phyloP scores from a whole-genome alignment of 441 rosid genomes.

The Jatropha multifida region DNA sequence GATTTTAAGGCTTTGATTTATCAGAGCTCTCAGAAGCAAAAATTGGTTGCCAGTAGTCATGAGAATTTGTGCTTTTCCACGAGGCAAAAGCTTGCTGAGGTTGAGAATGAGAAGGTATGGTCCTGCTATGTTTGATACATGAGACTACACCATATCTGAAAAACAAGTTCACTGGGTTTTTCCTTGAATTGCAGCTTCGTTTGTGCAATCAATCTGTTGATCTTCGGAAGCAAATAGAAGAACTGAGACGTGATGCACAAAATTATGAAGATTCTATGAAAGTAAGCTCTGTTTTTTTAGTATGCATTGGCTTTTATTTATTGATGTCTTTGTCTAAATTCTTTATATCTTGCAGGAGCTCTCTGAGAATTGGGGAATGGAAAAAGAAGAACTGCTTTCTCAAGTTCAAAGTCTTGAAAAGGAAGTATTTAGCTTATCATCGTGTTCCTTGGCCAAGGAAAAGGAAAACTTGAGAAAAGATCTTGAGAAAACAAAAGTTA shows the following conservation, averaged over 20 bases:
- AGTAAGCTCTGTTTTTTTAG: conserved; percentile 34
- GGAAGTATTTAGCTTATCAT: conserved; percentile 62
- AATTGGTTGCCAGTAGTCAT: conserved; percentile 39
- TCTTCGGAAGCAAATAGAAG: conserved; percentile 55
- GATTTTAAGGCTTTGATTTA: conserved; percentile 50
- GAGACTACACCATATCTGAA: background rate
- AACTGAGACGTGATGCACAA: conserved; percentile 43
- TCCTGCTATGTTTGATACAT: background rate
- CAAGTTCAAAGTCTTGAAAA: conserved; percentile 69
- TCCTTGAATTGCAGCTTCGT: conserved; percentile 41
- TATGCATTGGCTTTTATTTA: conserved; percentile 8
- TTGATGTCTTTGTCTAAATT: conserved; percentile 24
- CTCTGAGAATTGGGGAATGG: conserved; percentile 51
- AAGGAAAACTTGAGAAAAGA: conserved; percentile 81
- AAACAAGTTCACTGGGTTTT: background rate
- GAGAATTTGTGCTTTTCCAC: conserved; percentile 39
- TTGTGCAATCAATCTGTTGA: conserved; percentile 43
- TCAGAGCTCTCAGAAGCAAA: conserved; percentile 52
- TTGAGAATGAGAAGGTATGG: conserved; percentile 72
- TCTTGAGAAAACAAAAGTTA: conserved; percentile 73
- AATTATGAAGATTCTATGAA: conserved; percentile 47
- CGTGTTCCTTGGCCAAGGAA: conserved; percentile 69
- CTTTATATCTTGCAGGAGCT: conserved; percentile 46
- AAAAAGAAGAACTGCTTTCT: conserved; percentile 51
- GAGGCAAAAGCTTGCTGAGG: conserved; percentile 48